Base-by-base conservation (phyloP, 441 rosid species). In the Jatropha multifida region DNA sequence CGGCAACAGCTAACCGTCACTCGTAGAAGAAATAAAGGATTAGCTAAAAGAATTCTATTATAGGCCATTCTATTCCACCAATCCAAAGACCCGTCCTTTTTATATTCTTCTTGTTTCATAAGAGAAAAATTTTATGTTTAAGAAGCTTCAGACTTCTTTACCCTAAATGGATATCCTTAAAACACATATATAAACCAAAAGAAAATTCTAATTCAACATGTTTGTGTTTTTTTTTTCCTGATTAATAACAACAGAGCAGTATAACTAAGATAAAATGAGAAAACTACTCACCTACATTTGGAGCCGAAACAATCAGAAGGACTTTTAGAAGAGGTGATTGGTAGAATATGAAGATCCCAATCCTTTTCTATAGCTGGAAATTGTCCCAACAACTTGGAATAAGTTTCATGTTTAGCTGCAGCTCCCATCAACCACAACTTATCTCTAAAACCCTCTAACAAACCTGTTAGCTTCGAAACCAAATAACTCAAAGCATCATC, bases 311-410 rank as follows among this genome's bases (percentile, higher is more conserved):
- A 83, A 23, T 82, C 87, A 62, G 70, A 63, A 7, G 91, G 74
- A 71, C 83, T 75, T 78, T 74, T 86, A 66, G 84, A 80, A 10
- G 89, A 82, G 68, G 94, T 83, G 55, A 93, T 83, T 0, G 94
- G 94, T 87, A 91, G 81, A 78, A 88, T 79, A 66, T 90, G 90
- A 82, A 93, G 82, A 80, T 91, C 92, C 99, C 93, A 94, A 7
- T 90, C 93, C 76, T 80, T 84, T 65, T 89, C 97, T 4, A 87
- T 66, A 52, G 61, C 74, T 0, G 94, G 93, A 80, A 87, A 93
- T 85, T 75, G 77, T 4, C 71, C 83, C 9, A 76, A 74, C 65
- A 91, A 80, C 76, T 86, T 89, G 58, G 73, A 69, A 83, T 87
- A 93, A 37, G 80, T 84, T 74, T 94, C 99, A 72, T 86, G 77